Percentiles rank a stretch among this genome's conserved stretches.
Evolutionary conservation across 768 basidiomycete species (phyloP).

Genomic region (Collybia nuda): DNA sequence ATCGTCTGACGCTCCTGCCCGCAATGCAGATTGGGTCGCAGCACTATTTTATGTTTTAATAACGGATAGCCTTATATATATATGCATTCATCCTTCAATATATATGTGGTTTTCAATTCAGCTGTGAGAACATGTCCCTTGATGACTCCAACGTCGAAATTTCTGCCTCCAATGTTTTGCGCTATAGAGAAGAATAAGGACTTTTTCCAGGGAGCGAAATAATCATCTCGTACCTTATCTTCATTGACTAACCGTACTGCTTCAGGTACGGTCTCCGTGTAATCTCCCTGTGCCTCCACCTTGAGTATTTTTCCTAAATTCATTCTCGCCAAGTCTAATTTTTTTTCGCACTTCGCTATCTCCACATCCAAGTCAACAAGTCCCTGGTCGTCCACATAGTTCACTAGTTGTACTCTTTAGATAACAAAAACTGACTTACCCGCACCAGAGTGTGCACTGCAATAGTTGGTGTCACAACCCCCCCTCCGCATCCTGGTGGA

Average conservation of each 20-base stretch:
- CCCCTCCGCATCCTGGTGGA: conserved; percentile 86
- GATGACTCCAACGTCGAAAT: conserved; percentile 69
- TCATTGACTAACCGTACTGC: conserved; percentile 72
- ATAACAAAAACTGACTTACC: conserved; percentile 39
- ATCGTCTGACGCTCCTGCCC: too few relatives aligned
- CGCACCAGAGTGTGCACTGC: conserved; percentile 84
- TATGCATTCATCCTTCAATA: too few relatives aligned
- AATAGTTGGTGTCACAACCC: conserved; percentile 72
- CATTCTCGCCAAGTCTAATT: conserved; percentile 67
- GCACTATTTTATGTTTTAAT: too few relatives aligned
- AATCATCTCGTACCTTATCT: conserved; percentile 66
- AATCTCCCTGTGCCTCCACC: conserved; percentile 69
- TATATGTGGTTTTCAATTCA: conserved; percentile 33
- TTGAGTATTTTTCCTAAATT: conserved; percentile 79
- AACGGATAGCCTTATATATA: too few relatives aligned
- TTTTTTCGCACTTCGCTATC: conserved; percentile 89
- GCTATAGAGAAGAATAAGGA: conserved; percentile 37
- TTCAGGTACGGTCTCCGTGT: conserved; percentile 76
- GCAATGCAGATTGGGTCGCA: too few relatives aligned
- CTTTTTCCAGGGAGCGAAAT: not conserved
- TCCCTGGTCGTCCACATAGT: conserved; percentile 52
- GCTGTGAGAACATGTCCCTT: conserved; percentile 71
- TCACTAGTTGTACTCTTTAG: not conserved
- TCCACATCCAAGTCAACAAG: conserved; percentile 88
- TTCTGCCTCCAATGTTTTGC: conserved; percentile 78